These are phyloP conservation scores for Leccinum incarnatum DNA, from an alignment of 768 basidiomycete genomes.

Conservation along the genomic window DNA sequence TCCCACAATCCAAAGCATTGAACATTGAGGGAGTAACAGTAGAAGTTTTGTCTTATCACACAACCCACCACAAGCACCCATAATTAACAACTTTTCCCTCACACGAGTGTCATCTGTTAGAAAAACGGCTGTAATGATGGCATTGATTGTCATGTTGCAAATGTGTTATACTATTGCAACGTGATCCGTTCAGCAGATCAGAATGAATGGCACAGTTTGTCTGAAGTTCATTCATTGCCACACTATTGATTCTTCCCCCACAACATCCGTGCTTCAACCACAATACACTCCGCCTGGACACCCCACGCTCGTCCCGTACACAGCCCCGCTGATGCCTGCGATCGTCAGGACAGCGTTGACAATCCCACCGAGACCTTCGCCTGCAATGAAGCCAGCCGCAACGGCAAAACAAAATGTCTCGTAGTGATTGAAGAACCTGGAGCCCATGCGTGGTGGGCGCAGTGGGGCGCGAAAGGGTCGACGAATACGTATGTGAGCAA, in stretches of 20 bases:
- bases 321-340: constrained; percentile 26
- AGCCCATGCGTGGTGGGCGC: background rate
- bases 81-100: no score
- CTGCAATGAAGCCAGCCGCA: constrained; percentile 41
- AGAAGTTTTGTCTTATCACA: no score
- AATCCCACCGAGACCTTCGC: constrained; percentile 40
- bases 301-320: constrained; percentile 27
- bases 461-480: background rate
- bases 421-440: constrained; percentile 13
- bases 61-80: no score
- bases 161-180: background rate
- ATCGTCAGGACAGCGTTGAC: constrained; percentile 32
- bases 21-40: no score
- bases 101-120: no score
- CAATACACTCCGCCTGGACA: constrained; percentile 29
- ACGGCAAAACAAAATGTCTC: constrained; percentile 33
- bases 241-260: background rate
- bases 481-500: background rate
- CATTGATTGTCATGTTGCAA: background rate
- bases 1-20: no score
- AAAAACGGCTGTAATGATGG: no score
- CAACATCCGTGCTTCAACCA: constrained; percentile 2
- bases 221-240: background rate
- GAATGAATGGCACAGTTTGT: background rate
- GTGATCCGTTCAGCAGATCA: background rate